A percentile compares a stretch with the other conserved stretches of the same genome.
These are phyloP conservation scores for Waltergamsia citrina DNA, from an alignment of 2,329 filamentous ascomycete species.

Conservation along the genomic window DNA sequence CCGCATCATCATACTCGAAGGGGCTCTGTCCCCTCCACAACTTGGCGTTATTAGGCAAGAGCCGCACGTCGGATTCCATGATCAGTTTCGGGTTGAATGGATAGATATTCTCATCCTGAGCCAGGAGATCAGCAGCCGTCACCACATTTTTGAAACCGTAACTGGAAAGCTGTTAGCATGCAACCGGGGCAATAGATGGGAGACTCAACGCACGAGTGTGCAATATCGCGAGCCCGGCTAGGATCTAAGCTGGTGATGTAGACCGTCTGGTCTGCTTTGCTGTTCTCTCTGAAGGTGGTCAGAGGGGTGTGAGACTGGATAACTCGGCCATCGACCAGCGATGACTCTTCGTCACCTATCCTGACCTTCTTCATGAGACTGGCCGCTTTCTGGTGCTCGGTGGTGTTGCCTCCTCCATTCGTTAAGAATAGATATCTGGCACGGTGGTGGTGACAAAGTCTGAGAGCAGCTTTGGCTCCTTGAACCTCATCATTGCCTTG, in stretches of 20 bases:
- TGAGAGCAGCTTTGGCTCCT: conserved; percentile 64
- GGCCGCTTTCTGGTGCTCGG: conserved; percentile 42
- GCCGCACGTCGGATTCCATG: not conserved
- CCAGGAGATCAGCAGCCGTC: conserved; percentile 76
- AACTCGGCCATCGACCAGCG: conserved; percentile 22
- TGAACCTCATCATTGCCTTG: conserved; percentile 72
- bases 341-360: conserved; percentile 19
- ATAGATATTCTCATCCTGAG: conserved; percentile 65
- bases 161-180: conserved; percentile 11
- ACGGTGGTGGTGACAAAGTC: conserved; percentile 59
- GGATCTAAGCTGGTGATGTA: conserved; percentile 65
- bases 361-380: conserved; percentile 22
- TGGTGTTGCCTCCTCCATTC: conserved; percentile 77
- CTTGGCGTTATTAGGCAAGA: not conserved
- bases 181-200: conserved; percentile 9
- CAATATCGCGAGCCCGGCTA: conserved; percentile 60
- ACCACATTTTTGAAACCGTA: conserved; percentile 76
- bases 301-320: conserved; percentile 86
- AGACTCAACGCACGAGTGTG: conserved; percentile 43
- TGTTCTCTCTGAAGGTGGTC: conserved; percentile 45
- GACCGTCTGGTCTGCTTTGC: conserved; percentile 40
- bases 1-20: not conserved
- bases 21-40: not conserved
- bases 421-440: conserved; percentile 93
- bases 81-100: conserved; percentile 53